Percentiles rank a stretch among this genome's conserved stretches.
Conservation (phyloP, 352 stramenopile species). For the Thalassiosira sp. region DNA sequence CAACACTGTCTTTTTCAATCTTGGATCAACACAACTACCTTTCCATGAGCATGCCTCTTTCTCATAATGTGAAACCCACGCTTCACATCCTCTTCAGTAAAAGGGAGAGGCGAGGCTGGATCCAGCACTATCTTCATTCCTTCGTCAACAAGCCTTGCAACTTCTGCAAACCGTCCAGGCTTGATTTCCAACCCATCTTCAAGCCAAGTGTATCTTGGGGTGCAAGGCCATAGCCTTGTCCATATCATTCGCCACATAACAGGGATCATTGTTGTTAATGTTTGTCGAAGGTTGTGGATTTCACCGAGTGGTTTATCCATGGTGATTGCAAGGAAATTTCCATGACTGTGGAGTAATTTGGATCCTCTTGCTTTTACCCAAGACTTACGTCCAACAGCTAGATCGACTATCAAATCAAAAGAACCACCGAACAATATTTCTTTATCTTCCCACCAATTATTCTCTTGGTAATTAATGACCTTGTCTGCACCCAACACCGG, state of each 20-base stretch:
- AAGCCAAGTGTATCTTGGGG: conserved; percentile 23
- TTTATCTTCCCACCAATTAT: conserved; percentile 43
- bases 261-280: conserved; percentile 2
- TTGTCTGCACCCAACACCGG: conserved; percentile 44
- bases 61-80: conserved; percentile 28
- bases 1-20: no score
- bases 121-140: conserved; percentile 44
- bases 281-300: conserved; percentile 27
- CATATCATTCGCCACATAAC: conserved; percentile 24
- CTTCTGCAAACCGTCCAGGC: conserved; percentile 20
- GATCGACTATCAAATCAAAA: conserved; percentile 62
- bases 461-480: conserved; percentile 61
- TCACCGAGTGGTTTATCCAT: conserved; percentile 25
- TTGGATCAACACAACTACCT: conserved; percentile 31
- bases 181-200: conserved; percentile 19
- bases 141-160: conserved; percentile 29
- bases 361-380: conserved; percentile 32
- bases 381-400: conserved; percentile 41
- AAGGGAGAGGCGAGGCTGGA: conserved; percentile 31
- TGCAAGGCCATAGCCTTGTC: conserved; percentile 24
- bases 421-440: conserved; percentile 16
- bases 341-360: conserved; percentile 18
- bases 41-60: conserved; percentile 42
- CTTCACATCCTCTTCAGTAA: conserved; percentile 39
- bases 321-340: conserved; percentile 34